Percentiles rank a stretch among this genome's conserved stretches.
phyloP scores from a whole-genome alignment of 2,329 filamentous ascomycete genomes.

The Monilinia laxa region DNA sequence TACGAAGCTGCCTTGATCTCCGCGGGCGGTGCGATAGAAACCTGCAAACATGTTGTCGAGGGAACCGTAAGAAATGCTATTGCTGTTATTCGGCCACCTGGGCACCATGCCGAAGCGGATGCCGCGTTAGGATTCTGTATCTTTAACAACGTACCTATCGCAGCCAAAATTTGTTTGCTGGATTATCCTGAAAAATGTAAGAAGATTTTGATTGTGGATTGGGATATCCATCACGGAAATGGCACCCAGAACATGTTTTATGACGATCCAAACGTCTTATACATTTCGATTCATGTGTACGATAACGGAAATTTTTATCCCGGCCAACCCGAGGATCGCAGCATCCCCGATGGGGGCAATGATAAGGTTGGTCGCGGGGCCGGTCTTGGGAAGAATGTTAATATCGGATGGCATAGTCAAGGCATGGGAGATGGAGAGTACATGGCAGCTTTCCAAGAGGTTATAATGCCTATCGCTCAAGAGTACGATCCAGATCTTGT shows the following conservation, averaged over 20 bases:
- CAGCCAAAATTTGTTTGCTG: constrained; percentile 80
- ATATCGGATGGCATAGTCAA: constrained; percentile 66
- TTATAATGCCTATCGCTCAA: constrained; percentile 92
- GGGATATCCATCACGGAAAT: constrained; percentile 82
- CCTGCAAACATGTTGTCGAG: constrained; percentile 83
- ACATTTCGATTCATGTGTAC: constrained; percentile 93
- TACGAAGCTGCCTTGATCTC: constrained; percentile 80
- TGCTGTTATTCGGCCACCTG: constrained; percentile 90
- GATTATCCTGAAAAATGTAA: constrained; percentile 78
- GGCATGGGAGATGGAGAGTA: constrained; percentile 97
- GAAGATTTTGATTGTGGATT: constrained; percentile 91
- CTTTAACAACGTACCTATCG: constrained; percentile 96
- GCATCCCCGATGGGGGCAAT: constrained; percentile 60
- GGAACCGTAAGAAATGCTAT: constrained; percentile 90
- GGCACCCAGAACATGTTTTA: constrained; percentile 97
- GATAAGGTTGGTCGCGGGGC: constrained; percentile 57
- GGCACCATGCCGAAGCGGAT: constrained; percentile 89
- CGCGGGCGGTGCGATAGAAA: constrained; percentile 91
- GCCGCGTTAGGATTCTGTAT: constrained; percentile 92
- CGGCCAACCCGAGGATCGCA: constrained; percentile 59
- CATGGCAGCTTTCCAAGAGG: constrained; percentile 90
- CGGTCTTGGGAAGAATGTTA: constrained; percentile 62
- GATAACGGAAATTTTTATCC: constrained; percentile 84
- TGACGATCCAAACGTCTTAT: constrained; percentile 88
- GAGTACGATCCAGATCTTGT: constrained; percentile 95